These are phyloP conservation scores for Penicillium silybi DNA, from an alignment of 495 filamentous ascomycete genomes.

Conservation along the genomic window DNA sequence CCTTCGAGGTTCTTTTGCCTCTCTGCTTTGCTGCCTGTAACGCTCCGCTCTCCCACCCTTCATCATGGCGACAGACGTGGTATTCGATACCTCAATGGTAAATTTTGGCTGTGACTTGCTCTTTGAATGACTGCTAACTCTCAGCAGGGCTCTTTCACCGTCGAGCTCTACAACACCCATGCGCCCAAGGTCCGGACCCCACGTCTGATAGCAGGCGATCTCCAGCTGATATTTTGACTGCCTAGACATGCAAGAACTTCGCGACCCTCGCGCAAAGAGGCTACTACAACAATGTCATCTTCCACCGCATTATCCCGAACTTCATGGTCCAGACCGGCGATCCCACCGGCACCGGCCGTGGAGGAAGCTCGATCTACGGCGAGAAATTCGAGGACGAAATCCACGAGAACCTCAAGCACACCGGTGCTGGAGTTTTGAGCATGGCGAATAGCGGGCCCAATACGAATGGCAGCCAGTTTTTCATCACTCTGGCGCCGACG, in stretches of 20 bases:
- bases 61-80: slow-evolving; percentile 70
- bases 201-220: not conserved
- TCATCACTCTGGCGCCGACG: slow-evolving; percentile 90
- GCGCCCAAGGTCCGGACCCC: slow-evolving; percentile 57
- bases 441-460: slow-evolving; percentile 97
- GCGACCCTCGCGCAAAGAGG: slow-evolving; percentile 67
- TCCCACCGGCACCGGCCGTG: slow-evolving; percentile 91
- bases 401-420: slow-evolving; percentile 72
- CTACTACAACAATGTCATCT: slow-evolving; percentile 80
- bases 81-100: slow-evolving; percentile 81
- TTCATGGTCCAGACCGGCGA: slow-evolving; percentile 99
- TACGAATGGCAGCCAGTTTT: slow-evolving; percentile 86
- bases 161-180: slow-evolving; percentile 86
- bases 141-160: slow-evolving; percentile 66
- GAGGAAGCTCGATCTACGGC: slow-evolving; percentile 86
- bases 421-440: slow-evolving; percentile 85
- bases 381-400: slow-evolving; percentile 97
- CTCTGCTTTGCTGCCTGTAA: slow-evolving; percentile 2
- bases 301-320: slow-evolving; percentile 92
- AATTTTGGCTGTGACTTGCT: not conserved
- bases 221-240: slow-evolving; percentile 17
- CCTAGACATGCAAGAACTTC: slow-evolving; percentile 85
- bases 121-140: slow-evolving; percentile 14
- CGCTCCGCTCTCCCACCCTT: not conserved
- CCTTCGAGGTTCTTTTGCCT: slow-evolving; percentile 2